phyloP scores from a whole-genome alignment of 2,329 filamentous ascomycete genomes.

The Cordyceps javanica region DNA sequence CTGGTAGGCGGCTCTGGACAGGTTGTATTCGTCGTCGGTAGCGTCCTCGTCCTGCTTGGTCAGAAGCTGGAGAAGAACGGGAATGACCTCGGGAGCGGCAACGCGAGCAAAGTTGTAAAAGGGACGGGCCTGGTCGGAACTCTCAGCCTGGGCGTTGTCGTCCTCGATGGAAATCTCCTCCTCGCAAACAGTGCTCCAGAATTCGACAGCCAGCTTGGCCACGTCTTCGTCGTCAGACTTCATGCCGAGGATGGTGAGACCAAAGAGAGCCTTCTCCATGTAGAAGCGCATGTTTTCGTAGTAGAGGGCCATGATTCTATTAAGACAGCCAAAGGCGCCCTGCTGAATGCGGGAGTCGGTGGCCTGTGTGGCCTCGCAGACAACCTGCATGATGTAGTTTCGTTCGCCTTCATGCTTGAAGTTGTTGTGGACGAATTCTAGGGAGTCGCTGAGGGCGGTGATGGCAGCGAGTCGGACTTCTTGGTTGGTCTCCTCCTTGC shows the following conservation, averaged over 20 bases:
- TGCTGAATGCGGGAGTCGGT: constrained; percentile 87
- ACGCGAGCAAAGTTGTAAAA: constrained; percentile 96
- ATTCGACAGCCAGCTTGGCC: constrained; percentile 94
- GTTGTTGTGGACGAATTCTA: constrained; percentile 96
- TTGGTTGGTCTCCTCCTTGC: constrained; percentile 87
- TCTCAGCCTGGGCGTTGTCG: constrained; percentile 75
- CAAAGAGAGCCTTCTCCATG: constrained; percentile 99
- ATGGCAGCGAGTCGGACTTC: constrained; percentile 93
- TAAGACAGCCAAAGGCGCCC: constrained; percentile 92
- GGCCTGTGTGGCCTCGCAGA: constrained; percentile 97
- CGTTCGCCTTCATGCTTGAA: constrained; percentile 99
- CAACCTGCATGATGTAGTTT: constrained; percentile 99
- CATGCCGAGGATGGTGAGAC: constrained; percentile 96
- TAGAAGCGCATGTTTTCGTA: constrained; percentile 99
- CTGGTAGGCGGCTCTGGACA: constrained; percentile 91
- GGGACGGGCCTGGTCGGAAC: constrained; percentile 75
- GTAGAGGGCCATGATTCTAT: constrained; percentile 97
- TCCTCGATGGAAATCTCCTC: constrained; percentile 98
- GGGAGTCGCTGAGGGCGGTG: constrained; percentile 86
- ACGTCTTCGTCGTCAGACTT: constrained; percentile 97
- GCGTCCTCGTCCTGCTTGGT: constrained; percentile 98
- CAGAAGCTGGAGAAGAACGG: constrained; percentile 79
- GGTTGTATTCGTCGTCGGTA: constrained; percentile 93
- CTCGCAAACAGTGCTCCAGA: constrained; percentile 99
- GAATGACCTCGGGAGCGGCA: constrained; percentile 88